Base-by-base conservation (phyloP, 108 stramenopile species). In the Fragilariopsis cylindrus region DNA sequence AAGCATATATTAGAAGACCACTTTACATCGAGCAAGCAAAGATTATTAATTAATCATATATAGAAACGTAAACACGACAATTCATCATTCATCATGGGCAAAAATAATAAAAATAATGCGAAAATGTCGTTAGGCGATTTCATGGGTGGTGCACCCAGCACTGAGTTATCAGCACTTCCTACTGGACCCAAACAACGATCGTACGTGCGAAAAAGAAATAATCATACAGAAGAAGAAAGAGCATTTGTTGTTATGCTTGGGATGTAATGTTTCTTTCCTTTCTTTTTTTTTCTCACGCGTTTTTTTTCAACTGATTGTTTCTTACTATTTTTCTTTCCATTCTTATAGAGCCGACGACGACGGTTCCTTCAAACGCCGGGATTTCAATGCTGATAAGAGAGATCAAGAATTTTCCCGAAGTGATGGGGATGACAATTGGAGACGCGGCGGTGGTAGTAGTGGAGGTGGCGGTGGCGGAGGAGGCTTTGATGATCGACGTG, bases 81-180 rank as follows among this genome's bases (percentile, higher is more conserved):
- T 30, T 30, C 30, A 30, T 30, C 30, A 30, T 30, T 49, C 69
- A 76, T 19, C 42, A 77, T 77, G 76, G 56, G 56, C 21, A 77
- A 77, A n/a, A 78, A 78, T 45, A 64, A 79, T 7, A 81, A 66
- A 48, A 79, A 80, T 52, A 77, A 81, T 12, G 73, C 70, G 62
- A 89, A 89, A 68, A 86, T 89, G 88, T 85, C 84, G 76, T 68
- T 89, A 52, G 76, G 81, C 49, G 85, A 84, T 60, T 86, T 89
- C 76, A 81, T 86, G 72, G 85, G 83, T 16, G 76, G 65, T n/a
- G 73, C 75, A 4, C 78, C 73, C 7, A 18, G 75, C 18, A 53
- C 43, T 57, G 82, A 71, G 15, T 9, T 72, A 42, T 44, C 43
- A 4, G 45, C 58, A 30, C 60, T 86, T 4, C 88, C 88, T 8